Base-by-base conservation (phyloP, 768 basidiomycete genomes). In the Leccinum subtestaceum region DNA sequence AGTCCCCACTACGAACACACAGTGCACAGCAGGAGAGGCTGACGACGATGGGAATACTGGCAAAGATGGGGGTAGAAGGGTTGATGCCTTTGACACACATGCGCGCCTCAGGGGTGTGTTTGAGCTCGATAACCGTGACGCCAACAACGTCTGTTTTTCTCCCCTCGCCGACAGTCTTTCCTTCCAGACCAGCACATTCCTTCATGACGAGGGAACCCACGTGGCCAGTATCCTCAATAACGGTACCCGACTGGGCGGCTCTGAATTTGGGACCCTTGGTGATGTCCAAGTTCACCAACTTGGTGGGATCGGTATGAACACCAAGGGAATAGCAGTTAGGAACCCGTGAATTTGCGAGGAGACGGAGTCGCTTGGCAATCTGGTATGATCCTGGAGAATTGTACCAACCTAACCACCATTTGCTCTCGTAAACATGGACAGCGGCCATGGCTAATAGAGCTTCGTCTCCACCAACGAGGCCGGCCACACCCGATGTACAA, bases 401-500 rank as follows among this genome's bases (percentile, higher is more conserved):
- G 57, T 74, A 74, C 69, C 68, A 74, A 1, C 73, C 73, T 12
- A 71, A 46, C 67, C 67, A 74, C 27, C 55, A 65, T 21, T 61
- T 57, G 4, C 60, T 63, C 31, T 59, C 53, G 52, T 63, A 70
- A 15, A 74, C 13, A n/a, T 68, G 70, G 9, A 67, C 69, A 15
- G 66, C 63, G 13, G 64, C 60, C 66, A 72, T 67, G 12, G 73
- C 69, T 12, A 72, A 66, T 17, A 73, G 57, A 0, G 73, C 73
- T 21, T 72, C 70, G 17, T 72, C 65, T 8, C 73, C 73, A 32
- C 73, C 72, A 34, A 40, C 3, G 38, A 40, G 38, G 8, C 38
- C 38, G 17, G 17, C 38, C 17, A 40, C 38, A 40, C 38, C 38
- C 0, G 38, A 40, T 7, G 38, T 38, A 8, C 36, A 40, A n/a